A percentile compares a stretch with the other conserved stretches of the same genome.
Evolutionary conservation across 805 yeast genomes (phyloP).

Genomic region (Teunomyces cretensis): DNA sequence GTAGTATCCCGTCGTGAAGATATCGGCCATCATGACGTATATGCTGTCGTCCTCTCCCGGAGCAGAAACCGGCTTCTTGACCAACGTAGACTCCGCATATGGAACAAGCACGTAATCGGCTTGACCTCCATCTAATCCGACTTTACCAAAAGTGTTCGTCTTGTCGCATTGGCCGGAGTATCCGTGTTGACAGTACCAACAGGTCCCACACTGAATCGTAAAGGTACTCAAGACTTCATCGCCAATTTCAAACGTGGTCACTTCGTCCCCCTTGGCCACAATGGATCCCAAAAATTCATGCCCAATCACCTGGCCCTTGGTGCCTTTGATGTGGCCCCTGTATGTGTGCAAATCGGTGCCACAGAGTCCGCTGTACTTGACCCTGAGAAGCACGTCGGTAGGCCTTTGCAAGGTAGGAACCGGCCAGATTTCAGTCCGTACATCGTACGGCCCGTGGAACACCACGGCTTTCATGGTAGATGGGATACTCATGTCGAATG

Average conservation of each 20-base stretch:
- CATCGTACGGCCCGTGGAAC: constrained; percentile 43
- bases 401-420: constrained; percentile 38
- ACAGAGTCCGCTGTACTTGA: constrained; percentile 49
- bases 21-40: constrained; percentile 60
- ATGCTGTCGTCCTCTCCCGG: constrained; percentile 39
- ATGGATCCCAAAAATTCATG: constrained; percentile 52
- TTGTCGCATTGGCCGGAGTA: constrained; percentile 54
- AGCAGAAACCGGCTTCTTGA: constrained; percentile 37
- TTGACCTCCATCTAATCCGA: constrained; percentile 59
- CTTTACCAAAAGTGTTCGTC: constrained; percentile 58
- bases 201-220: constrained; percentile 59
- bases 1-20: constrained; percentile 62
- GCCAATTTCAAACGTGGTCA: constrained; percentile 38
- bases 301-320: constrained; percentile 46
- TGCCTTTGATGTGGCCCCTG: constrained; percentile 48
- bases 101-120: constrained; percentile 65
- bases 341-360: constrained; percentile 57
- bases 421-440: constrained; percentile 39
- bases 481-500: constrained; percentile 9
- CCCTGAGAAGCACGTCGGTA: constrained; percentile 49
- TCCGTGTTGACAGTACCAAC: constrained; percentile 59
- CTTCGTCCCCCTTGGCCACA: constrained; percentile 35
- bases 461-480: constrained; percentile 50
- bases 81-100: constrained; percentile 50
- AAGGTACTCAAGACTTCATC: constrained; percentile 48